Evolutionary conservation across 768 basidiomycete genomes (phyloP), one percentile per base, ranked within the genome.

Genomic region (Tephrocybe sp.): DNA sequence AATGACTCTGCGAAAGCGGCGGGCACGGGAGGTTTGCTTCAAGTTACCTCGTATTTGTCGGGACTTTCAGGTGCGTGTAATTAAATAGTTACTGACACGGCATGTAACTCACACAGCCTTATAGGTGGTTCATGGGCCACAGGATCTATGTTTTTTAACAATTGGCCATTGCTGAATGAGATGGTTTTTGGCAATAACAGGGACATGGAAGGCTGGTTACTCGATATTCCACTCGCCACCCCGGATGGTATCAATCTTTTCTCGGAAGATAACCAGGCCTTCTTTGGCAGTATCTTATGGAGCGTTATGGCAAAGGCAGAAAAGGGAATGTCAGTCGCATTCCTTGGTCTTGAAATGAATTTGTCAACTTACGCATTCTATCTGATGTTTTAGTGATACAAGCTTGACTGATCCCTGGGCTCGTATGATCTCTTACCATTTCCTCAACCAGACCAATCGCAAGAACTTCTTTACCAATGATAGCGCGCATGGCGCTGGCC

Each of bases 341-440:
- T 36, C 47, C 31, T 36, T 36, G 24, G 29, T 41, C 41, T 31
- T 19, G 8, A 19, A 18, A n/a, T 8, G 16, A 38, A 4, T 8
- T 29, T 25, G 13, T 19, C 7, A 29, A 53, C 38, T 47, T 3
- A 47, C 25, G 6, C 19, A 15, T 37, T 21, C 7, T 34, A 16
- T 16, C 22, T 38, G 21, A 33, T 46, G 12, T 24, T 45, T 0
- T 53, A 86, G 84, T 33, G 77, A 84, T 59, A 84, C 82, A 16
- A 84, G 83, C 47, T 49, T 86, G 38, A 78, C 78, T 1, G 86
- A 89, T 59, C 67, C 80, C 5, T 88, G 83, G 77, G 62, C 76
- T 0, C 79, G 84, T 1, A 77, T 82, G 62, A 74, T 90, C 27
- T 76, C 83, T 1, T 84, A 85, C 54, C 88, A 91, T 62, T 89